Evolutionary conservation across 345 rosid species (phyloP), one percentile per base, ranked within the genome.

Genomic region (Eutrema yunnanense): DNA sequence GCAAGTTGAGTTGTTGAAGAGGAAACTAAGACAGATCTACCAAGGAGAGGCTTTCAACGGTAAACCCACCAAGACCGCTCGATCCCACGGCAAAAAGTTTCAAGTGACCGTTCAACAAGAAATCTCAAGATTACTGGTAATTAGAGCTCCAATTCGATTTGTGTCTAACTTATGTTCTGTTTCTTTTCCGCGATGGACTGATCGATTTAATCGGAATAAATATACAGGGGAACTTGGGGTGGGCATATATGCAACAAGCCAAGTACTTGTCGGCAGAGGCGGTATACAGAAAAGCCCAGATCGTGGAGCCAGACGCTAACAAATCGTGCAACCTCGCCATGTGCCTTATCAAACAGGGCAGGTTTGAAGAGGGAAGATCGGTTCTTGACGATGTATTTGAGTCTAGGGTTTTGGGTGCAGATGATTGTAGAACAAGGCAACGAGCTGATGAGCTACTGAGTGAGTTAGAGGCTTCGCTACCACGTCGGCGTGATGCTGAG

Each of bases 161-260:
- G 11, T 14, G 43, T n/a, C 2, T 73, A 27, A 5, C 30, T 12
- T 27, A 19, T 9, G 2, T 52, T 13, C 1, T 47, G n/a, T 66
- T 29, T 8, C 11, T 32, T 47, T 14, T 14, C 4, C 5, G 27
- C 52, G 0, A 4, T 34, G 42, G 12, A 34, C 46, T 12, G 62
- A 38, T 7, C 6, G 14, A 11, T 32, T 19, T 8, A 16, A 11
- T 4, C 48, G 59, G 8, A 6, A 41, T 11, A 6, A 16, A 9
- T 59, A 22, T n/a, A 19, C 73, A 95, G 98, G 99, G 98, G 4
- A 92, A 95, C 73, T 77, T 95, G 83, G 99, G 96, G 8, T 95
- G 99, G 99, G 99, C 96, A 22, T 87, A 95, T 76, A 90, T 92
- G 98, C 97, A 90, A 71, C 88, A 95, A 74, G 69, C 86, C 6